A percentile compares a stretch with the other conserved stretches of the same genome.
Conservation (phyloP, 805 yeast species). For the Saccharomycopsis capsularis region DNA sequence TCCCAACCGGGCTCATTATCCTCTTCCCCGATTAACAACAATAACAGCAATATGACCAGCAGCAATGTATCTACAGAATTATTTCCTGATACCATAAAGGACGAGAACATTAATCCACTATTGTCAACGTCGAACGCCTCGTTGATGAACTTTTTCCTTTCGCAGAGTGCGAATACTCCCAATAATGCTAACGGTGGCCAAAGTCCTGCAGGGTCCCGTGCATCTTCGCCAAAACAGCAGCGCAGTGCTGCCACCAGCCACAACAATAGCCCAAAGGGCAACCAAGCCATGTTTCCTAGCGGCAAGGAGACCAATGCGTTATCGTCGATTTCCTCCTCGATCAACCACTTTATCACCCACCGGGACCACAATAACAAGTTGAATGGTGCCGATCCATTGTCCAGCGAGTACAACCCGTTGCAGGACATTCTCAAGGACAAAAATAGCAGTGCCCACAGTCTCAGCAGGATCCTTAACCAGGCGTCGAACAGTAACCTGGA, state of each 20-base stretch:
- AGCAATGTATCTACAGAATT: background rate
- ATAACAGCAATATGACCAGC: background rate
- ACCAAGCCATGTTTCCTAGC: too few species aligned
- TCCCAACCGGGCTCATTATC: background rate
- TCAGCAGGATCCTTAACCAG: background rate
- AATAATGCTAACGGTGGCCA: background rate
- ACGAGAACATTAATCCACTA: background rate
- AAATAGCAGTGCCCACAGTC: background rate
- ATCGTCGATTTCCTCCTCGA: background rate
- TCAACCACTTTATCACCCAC: background rate
- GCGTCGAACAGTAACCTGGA: background rate
- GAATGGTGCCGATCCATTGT: too few species aligned
- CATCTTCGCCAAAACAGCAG: background rate
- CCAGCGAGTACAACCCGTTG: background rate
- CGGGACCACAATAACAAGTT: background rate
- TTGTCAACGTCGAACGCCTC: background rate
- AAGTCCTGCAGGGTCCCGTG: too few species aligned
- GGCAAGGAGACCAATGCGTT: background rate
- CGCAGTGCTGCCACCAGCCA: too few species aligned
- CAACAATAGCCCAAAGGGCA: background rate
- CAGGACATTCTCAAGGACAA: background rate
- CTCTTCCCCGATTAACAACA: background rate
- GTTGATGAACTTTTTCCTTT: constrained; percentile 1
- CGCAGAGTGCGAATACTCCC: background rate
- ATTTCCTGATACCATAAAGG: background rate